Evolutionary conservation across 2,329 filamentous ascomycete species (phyloP).

Genomic region (Mariannaea sp.): DNA sequence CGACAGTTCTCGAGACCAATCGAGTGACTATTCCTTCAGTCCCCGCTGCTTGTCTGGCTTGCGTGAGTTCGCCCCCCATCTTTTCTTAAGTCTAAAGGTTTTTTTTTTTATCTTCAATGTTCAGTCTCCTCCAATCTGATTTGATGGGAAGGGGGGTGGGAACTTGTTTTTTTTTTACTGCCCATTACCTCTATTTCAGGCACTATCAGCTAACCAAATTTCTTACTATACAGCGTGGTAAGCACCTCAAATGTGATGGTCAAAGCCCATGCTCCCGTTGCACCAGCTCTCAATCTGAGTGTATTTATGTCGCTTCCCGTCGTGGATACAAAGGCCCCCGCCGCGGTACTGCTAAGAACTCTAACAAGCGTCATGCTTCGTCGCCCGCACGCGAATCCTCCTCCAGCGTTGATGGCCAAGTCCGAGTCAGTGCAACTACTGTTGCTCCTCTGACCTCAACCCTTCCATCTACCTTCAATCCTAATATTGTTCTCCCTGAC

Average conservation of each 20-base stretch:
- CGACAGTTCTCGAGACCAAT: slow-evolving; percentile 17
- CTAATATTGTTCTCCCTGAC: slow-evolving; percentile 19
- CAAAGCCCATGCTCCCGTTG: slow-evolving; percentile 72
- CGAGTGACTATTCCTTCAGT: slow-evolving; percentile 43
- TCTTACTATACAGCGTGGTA: slow-evolving; percentile 52
- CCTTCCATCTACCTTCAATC: slow-evolving; percentile 18
- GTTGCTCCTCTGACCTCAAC: slow-evolving; percentile 21
- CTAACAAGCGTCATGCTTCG: slow-evolving; percentile 56
- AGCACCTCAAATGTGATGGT: slow-evolving; percentile 80
- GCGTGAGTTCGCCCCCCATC: slow-evolving; percentile 48
- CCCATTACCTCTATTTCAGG: not conserved
- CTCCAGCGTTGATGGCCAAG: slow-evolving; percentile 42
- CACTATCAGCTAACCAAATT: slow-evolving; percentile 16
- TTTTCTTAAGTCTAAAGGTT: not conserved
- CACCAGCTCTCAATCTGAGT: slow-evolving; percentile 60
- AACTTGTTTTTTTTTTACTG: too few species aligned
- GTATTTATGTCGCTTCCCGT: slow-evolving; percentile 74
- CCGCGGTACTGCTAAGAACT: slow-evolving; percentile 47
- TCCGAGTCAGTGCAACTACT: slow-evolving; percentile 48
- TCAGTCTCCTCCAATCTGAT: too few species aligned
- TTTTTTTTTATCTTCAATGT: too few species aligned
- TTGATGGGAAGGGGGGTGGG: too few species aligned
- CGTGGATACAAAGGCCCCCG: slow-evolving; percentile 71
- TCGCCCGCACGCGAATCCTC: slow-evolving; percentile 39
- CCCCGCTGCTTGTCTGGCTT: slow-evolving; percentile 60